A percentile compares a stretch with the other conserved stretches of the same genome.
Conservation (phyloP, 345 rosid genomes). For the Raphanus sativus region DNA sequence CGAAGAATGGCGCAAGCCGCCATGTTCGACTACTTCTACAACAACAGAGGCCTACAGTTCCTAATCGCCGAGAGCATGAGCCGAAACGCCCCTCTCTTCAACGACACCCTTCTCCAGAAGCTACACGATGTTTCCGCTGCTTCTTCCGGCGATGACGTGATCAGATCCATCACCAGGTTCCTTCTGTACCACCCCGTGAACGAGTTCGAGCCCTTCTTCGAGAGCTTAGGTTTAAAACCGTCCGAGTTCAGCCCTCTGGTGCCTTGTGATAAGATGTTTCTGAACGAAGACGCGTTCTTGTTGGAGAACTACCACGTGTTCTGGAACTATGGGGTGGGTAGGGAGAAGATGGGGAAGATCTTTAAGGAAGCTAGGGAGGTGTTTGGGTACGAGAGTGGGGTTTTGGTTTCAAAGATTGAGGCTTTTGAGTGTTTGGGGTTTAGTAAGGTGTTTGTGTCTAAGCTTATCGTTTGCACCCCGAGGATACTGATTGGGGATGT, state of each 20-base stretch:
- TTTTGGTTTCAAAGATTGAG: slow-evolving; percentile 56
- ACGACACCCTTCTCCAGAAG: slow-evolving; percentile 47
- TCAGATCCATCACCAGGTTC: slow-evolving; percentile 46
- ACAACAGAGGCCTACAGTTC: slow-evolving; percentile 61
- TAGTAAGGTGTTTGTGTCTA: slow-evolving; percentile 43
- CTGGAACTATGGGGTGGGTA: slow-evolving; percentile 56
- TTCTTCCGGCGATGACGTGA: neutral
- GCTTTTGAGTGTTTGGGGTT: slow-evolving; percentile 69
- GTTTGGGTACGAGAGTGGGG: slow-evolving; percentile 53
- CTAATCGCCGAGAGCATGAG: slow-evolving; percentile 68
- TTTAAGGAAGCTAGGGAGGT: slow-evolving; percentile 58
- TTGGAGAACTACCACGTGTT: slow-evolving; percentile 64
- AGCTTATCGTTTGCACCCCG: slow-evolving; percentile 54
- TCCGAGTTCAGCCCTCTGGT: slow-evolving; percentile 48
- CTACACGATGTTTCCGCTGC: slow-evolving; percentile 12
- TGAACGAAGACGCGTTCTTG: slow-evolving; percentile 64
- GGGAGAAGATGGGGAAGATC: slow-evolving; percentile 57
- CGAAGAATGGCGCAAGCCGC: slow-evolving; percentile 54
- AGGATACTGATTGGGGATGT: slow-evolving; percentile 51
- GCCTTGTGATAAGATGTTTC: slow-evolving; percentile 53
- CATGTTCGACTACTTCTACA: slow-evolving; percentile 64
- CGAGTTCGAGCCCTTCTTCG: slow-evolving; percentile 87
- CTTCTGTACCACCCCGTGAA: slow-evolving; percentile 77
- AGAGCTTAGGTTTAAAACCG: slow-evolving; percentile 70
- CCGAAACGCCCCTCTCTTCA: slow-evolving; percentile 62